Base-by-base conservation (phyloP, 1,284 basidiomycete species). In the Microbotryum saponariae region DNA sequence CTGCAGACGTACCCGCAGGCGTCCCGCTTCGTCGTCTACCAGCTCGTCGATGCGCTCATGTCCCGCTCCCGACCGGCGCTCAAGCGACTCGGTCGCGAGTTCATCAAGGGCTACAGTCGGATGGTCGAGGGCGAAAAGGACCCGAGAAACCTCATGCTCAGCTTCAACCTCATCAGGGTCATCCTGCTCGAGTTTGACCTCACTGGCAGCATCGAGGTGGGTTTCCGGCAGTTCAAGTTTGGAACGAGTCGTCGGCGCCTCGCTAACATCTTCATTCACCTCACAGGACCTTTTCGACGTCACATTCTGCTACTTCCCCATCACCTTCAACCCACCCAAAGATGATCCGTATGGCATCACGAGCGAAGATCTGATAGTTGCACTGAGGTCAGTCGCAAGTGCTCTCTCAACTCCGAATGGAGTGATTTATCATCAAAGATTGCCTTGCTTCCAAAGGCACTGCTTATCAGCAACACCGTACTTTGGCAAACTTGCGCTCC, bases 251-350 rank as follows among this genome's bases (percentile, higher is more conserved):
- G 27, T 12, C 20, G 23, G n/a, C 8, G 18, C 33, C 42, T 29
- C 7, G 37, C 14, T 25, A 3, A 27, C 20, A 2, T 18, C 23
- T 25, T 29, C 27, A 3, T 3, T 6, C 33, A 6, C 9, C 16
- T 27, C n/a, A 4, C 70, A 94, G 90, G 83, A 87, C 61, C 79
- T 98, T 62, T 98, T 96, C 77, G 91, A 98, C 73, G 85, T 97
- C 72, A 89, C 87, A 0, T 98, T 93, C 76, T 98, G 96, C 76
- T 99, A 99, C 77, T 99, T 97, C 77, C 96, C 96, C 1, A 98
- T 99, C 69, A 91, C 91, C 1, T 99, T 97, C 79, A 84, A 88
- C 57, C 91, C 93, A 14, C 91, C 93, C 7, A 88, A 91, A 1
- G 88, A 93, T 70, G 93, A 97, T 73, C 91, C 92, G 4, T 94